These are phyloP conservation scores for Spathaspora sp. DNA, from an alignment of 805 yeast species.

Conservation along the genomic window DNA sequence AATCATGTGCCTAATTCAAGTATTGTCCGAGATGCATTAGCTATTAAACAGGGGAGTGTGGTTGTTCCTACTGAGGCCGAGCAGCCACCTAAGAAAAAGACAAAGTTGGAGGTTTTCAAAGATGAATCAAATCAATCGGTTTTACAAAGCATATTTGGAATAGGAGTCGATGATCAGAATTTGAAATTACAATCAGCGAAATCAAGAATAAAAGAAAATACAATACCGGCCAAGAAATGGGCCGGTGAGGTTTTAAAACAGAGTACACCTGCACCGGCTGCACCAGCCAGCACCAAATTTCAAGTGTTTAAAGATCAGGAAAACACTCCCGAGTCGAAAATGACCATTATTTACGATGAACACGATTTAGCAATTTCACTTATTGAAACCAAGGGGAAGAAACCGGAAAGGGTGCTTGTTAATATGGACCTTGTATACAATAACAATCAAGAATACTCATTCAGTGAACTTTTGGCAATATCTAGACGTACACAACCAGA, in stretches of 20 bases:
- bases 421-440: conserved; percentile 59
- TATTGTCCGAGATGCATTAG: conserved; percentile 15
- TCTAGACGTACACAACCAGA: conserved; percentile 14
- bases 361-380: conserved; percentile 4
- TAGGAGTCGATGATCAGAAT: conserved; percentile 36
- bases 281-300: conserved; percentile 32
- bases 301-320: conserved; percentile 22
- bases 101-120: conserved; percentile 39
- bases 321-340: neutral
- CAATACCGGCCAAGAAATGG: conserved; percentile 53
- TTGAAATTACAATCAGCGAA: conserved; percentile 42
- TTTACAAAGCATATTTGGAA: conserved; percentile 20
- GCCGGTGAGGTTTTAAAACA: conserved; percentile 58
- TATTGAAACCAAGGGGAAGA: conserved; percentile 54
- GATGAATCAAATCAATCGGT: conserved; percentile 23
- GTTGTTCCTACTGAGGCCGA: conserved; percentile 1
- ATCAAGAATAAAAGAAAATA: conserved; percentile 62
- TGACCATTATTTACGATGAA: conserved; percentile 4
- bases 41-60: conserved; percentile 26
- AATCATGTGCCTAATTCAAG: neutral
- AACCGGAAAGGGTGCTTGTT: conserved; percentile 54
- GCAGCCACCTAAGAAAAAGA: conserved; percentile 13
- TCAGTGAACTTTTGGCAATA: conserved; percentile 62
- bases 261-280: conserved; percentile 9
- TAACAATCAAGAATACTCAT: conserved; percentile 49